Conservation (phyloP, 192 early-diverging fungal genomes). For the Dissophora ornata region DNA sequence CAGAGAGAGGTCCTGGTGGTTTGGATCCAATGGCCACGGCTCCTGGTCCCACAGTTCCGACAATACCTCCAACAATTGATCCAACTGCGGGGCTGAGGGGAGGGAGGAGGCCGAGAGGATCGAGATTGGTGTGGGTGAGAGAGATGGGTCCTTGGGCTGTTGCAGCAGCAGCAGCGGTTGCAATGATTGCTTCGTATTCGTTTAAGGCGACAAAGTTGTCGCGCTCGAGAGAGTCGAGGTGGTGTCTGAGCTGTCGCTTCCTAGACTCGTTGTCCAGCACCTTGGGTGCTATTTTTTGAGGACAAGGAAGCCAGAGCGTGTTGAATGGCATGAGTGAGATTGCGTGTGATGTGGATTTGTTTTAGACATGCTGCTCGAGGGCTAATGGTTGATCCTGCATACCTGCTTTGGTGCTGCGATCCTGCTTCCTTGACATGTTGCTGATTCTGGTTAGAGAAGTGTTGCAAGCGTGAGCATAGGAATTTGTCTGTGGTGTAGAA, state of each 20-base stretch:
- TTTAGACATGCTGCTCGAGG: background rate
- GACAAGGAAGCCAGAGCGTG: too few species aligned
- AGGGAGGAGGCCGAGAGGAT: conserved; percentile 29
- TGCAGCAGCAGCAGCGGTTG: conserved; percentile 55
- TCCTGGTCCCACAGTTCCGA: conserved; percentile 38
- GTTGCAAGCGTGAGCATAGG: too few species aligned
- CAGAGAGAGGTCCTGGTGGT: conserved; percentile 22
- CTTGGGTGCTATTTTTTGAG: conserved; percentile 21
- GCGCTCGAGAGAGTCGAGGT: conserved; percentile 63
- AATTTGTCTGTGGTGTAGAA: too few species aligned
- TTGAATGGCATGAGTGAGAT: too few species aligned
- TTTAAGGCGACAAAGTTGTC: conserved; percentile 65
- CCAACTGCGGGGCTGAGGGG: conserved; percentile 39
- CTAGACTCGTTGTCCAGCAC: conserved; percentile 32
- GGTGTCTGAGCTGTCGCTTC: conserved; percentile 55
- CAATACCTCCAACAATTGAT: conserved; percentile 41
- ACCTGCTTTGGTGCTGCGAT: conserved; percentile 36
- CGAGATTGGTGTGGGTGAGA: conserved; percentile 45
- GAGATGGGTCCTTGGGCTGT: conserved; percentile 42
- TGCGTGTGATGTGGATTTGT: too few species aligned
- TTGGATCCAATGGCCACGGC: conserved; percentile 5
- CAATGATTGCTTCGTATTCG: conserved; percentile 62
- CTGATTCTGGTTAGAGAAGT: background rate
- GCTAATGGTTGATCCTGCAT: background rate
- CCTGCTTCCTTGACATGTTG: conserved; percentile 48